Percentiles rank a stretch among this genome's conserved stretches.
These are phyloP conservation scores for Drosera capensis DNA, from an alignment of 148 eudicot species.

Conservation along the genomic window DNA sequence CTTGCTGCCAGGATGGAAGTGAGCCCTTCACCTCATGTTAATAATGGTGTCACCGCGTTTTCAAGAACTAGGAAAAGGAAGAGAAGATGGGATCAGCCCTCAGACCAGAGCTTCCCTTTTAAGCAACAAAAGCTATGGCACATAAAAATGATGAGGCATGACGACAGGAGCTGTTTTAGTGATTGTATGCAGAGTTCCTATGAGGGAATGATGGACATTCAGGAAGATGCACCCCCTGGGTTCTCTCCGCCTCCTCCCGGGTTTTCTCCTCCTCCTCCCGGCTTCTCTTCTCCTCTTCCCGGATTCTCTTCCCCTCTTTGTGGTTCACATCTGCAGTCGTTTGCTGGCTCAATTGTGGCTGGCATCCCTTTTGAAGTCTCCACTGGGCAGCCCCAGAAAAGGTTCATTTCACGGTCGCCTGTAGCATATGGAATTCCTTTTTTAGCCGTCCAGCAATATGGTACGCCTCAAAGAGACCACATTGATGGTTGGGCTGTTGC, in stretches of 20 bases:
- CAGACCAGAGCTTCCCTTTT: conserved; percentile 10
- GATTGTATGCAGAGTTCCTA: conserved; percentile 8
- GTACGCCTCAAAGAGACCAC: conserved; percentile 22
- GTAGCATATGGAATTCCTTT: conserved; percentile 66
- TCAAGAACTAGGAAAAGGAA: conserved; percentile 53
- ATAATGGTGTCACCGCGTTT: conserved; percentile 10
- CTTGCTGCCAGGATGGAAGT: conserved; percentile 19
- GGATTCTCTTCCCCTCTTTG: conserved; percentile 9
- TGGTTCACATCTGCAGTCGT: not conserved
- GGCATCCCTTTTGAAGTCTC: conserved; percentile 18
- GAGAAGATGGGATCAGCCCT: conserved; percentile 85
- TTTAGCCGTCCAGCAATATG: conserved; percentile 36
- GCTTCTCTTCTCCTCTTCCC: no score
- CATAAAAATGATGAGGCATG: not conserved
- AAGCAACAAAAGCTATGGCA: conserved; percentile 15
- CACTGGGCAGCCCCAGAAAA: conserved; percentile 35
- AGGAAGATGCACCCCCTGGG: conserved; percentile 53
- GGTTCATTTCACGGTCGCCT: conserved; percentile 35
- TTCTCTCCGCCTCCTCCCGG: conserved; percentile 12
- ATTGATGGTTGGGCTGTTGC: conserved; percentile 46
- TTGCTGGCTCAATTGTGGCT: not conserved
- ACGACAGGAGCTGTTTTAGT: conserved; percentile 1
- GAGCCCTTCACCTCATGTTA: conserved; percentile 19
- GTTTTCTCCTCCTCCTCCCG: not conserved
- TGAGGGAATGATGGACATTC: conserved; percentile 14